Evolutionary conservation across 768 basidiomycete genomes (phyloP).

Genomic region (Cystobasidium tubakii): DNA sequence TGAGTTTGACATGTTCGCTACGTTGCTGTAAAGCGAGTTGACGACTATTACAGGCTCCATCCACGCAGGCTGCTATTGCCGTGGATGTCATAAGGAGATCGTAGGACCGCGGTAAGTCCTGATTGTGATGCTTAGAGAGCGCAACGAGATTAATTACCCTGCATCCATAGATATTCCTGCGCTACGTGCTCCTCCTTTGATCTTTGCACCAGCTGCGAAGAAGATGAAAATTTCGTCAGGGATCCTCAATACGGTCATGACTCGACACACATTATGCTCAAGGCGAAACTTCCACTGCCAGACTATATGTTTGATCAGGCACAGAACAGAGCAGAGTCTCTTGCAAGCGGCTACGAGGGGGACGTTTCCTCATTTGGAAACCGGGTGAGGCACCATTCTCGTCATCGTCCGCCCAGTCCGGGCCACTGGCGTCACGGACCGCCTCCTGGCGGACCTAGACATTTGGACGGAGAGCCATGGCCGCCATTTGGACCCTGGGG

Average conservation of each 20-base stretch:
- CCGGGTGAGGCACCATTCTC: background rate
- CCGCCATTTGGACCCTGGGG: background rate
- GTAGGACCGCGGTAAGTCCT: background rate
- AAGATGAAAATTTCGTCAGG: background rate
- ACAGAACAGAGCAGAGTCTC: background rate
- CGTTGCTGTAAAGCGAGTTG: background rate
- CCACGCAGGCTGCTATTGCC: background rate
- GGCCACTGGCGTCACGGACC: background rate
- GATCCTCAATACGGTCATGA: background rate
- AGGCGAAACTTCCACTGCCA: background rate
- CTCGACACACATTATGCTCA: background rate
- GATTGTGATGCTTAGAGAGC: background rate
- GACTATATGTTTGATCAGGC: background rate
- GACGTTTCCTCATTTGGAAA: background rate
- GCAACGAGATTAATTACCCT: background rate
- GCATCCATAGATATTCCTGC: background rate
- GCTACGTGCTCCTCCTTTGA: background rate
- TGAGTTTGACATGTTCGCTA: background rate
- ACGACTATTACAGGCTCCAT: background rate
- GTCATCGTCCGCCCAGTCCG: background rate
- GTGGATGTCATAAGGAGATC: background rate
- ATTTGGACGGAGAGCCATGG: background rate
- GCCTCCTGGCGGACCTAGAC: background rate
- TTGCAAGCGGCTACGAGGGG: background rate
- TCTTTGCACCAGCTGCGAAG: constrained; percentile 1